Evolutionary conservation across 805 yeast genomes (phyloP).

Genomic region (Nakazawaea populi): DNA sequence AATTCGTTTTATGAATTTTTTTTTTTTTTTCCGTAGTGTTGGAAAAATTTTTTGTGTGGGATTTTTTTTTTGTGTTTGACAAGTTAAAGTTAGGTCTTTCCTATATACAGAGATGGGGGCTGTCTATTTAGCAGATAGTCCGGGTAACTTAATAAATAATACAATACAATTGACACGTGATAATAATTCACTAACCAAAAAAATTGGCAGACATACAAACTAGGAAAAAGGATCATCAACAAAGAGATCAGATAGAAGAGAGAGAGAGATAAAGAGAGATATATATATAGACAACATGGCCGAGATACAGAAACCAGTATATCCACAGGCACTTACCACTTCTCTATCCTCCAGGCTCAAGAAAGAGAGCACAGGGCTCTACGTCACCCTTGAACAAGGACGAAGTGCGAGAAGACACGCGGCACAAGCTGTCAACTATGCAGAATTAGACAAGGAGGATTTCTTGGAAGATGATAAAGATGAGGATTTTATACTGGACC

Average conservation of each 20-base stretch:
- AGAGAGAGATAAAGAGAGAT: not conserved
- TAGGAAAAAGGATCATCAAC: not conserved
- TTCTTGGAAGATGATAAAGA: constrained; percentile 25
- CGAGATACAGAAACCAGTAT: constrained; percentile 22
- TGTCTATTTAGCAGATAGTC: not conserved
- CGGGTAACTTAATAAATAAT: not conserved
- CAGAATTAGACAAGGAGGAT: constrained; percentile 70
- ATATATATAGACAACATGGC: not conserved
- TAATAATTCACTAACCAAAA: not conserved
- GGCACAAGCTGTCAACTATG: constrained; percentile 67
- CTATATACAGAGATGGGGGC: not conserved
- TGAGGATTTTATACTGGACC: constrained; percentile 19
- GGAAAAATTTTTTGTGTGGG: too few species aligned
- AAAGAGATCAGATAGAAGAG: not conserved
- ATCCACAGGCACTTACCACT: constrained; percentile 78
- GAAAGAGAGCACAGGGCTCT: constrained; percentile 67
- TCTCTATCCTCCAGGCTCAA: constrained; percentile 69
- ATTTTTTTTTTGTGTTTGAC: too few species aligned
- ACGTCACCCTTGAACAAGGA: constrained; percentile 68
- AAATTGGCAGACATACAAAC: not conserved
- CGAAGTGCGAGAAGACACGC: constrained; percentile 72
- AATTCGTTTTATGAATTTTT: not conserved
- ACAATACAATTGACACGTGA: not conserved
- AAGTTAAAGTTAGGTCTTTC: too few species aligned
- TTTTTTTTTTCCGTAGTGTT: not conserved